These are phyloP conservation scores for Talaromyces atroroseus DNA, from an alignment of 2,329 filamentous ascomycete genomes.

Conservation along the genomic window DNA sequence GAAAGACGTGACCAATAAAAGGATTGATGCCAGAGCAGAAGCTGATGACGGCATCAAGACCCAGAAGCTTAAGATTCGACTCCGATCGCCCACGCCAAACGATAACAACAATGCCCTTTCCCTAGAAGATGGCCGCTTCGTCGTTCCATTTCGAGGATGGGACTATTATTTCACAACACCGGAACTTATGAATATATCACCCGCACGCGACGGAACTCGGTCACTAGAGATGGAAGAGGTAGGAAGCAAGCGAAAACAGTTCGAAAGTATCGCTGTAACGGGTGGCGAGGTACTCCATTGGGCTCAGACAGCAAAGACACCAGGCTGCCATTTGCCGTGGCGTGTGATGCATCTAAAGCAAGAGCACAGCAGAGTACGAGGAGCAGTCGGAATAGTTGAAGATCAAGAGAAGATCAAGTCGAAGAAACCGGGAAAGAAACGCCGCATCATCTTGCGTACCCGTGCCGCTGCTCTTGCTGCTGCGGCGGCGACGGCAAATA, in stretches of 20 bases:
- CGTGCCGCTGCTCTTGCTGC: constrained; percentile 17
- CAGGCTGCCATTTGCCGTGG: constrained; percentile 39
- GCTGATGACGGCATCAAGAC: constrained; percentile 14
- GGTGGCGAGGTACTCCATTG: constrained; percentile 28
- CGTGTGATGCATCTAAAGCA: constrained; percentile 34
- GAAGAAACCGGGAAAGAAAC: constrained; percentile 42
- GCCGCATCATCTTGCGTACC: constrained; percentile 37
- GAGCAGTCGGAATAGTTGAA: neutral
- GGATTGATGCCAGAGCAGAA: neutral
- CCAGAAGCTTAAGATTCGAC: constrained; percentile 35
- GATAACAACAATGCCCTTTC: constrained; percentile 13
- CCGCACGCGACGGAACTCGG: constrained; percentile 13
- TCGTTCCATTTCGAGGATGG: constrained; percentile 39
- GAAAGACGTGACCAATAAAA: neutral
- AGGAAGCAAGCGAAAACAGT: constrained; percentile 24
- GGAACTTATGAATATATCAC: constrained; percentile 17
- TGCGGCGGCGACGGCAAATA: constrained; percentile 25
- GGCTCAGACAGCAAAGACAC: constrained; percentile 22
- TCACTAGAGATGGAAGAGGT: constrained; percentile 3
- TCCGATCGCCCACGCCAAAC: constrained; percentile 35
- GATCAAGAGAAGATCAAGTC: constrained; percentile 12
- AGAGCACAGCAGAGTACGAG: neutral
- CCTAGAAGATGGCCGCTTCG: constrained; percentile 30
- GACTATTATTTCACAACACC: constrained; percentile 38
- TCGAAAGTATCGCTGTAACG: constrained; percentile 33